A percentile compares a stretch with the other conserved stretches of the same genome.
Conservation (phyloP, 352 stramenopile species). For the Globisporangium cederbergense region DNA sequence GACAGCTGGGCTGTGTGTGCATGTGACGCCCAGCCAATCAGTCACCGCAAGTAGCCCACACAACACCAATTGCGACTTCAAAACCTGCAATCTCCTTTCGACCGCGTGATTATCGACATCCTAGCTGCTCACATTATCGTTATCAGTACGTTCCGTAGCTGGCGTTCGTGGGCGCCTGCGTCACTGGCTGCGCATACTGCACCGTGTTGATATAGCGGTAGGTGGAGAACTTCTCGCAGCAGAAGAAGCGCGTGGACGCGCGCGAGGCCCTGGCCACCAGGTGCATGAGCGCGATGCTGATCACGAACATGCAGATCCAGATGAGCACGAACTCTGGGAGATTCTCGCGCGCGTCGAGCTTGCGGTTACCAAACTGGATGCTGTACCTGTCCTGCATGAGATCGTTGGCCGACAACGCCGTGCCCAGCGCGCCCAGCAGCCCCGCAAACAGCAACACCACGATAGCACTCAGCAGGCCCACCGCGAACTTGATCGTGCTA, state of each 20-base stretch:
- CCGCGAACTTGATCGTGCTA: conserved; percentile 52
- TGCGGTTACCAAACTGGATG: neutral
- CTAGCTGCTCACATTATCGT: neutral
- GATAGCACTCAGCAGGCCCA: conserved; percentile 43
- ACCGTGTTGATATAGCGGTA: conserved; percentile 41
- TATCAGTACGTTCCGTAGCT: conserved; percentile 16
- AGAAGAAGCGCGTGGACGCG: conserved; percentile 59
- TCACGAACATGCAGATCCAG: conserved; percentile 43
- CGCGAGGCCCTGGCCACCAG: conserved; percentile 42
- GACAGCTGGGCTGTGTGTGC: neutral
- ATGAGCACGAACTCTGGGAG: conserved; percentile 39
- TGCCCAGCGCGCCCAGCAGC: conserved; percentile 26
- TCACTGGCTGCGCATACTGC: conserved; percentile 22
- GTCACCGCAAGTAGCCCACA: neutral
- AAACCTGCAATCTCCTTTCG: neutral
- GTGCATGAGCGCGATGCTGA: conserved; percentile 53
- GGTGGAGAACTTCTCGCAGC: conserved; percentile 54
- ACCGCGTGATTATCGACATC: neutral
- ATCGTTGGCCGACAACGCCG: conserved; percentile 20
- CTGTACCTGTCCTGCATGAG: conserved; percentile 23
- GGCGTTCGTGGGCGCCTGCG: conserved; percentile 1
- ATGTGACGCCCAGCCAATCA: neutral
- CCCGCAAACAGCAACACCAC: conserved; percentile 29
- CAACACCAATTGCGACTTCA: neutral
- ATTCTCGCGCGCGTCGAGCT: conserved; percentile 31